phyloP scores from a whole-genome alignment of 2,329 filamentous ascomycete genomes.

The Aureobasidium sp. region DNA sequence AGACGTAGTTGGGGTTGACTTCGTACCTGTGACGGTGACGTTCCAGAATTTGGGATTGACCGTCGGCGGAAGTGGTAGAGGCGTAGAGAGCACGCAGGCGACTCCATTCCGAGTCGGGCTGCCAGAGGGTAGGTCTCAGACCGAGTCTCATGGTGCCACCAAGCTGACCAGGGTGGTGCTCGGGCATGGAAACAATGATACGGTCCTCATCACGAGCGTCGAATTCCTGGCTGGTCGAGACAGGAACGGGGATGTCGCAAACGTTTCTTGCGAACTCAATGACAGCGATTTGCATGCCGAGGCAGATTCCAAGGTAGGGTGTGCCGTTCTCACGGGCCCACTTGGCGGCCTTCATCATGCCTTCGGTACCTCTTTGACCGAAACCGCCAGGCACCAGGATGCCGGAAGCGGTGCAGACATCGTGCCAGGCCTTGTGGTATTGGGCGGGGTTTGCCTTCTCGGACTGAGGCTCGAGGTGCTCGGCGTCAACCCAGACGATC shows the following conservation, averaged over 20 bases:
- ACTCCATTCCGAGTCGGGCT: conserved; percentile 66
- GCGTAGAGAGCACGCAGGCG: conserved; percentile 69
- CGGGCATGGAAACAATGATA: conserved; percentile 87
- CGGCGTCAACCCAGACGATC: conserved; percentile 75
- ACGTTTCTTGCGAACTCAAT: conserved; percentile 78
- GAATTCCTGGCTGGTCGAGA: conserved; percentile 50
- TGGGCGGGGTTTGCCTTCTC: conserved; percentile 55
- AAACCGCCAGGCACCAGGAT: conserved; percentile 70
- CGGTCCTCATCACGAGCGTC: conserved; percentile 53
- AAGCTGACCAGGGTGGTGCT: conserved; percentile 65
- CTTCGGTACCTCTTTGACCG: conserved; percentile 70
- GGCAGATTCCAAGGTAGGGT: conserved; percentile 81
- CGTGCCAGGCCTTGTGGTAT: conserved; percentile 53
- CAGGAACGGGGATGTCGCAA: conserved; percentile 47
- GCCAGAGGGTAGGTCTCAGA: conserved; percentile 64
- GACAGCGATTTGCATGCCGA: conserved; percentile 88
- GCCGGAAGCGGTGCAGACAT: conserved; percentile 25
- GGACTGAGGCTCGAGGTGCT: conserved; percentile 65
- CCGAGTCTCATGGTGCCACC: conserved; percentile 86
- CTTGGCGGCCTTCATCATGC: conserved; percentile 80
- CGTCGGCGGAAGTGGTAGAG: conserved; percentile 30
- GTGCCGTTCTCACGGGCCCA: conserved; percentile 76
- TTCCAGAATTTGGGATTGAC: conserved; percentile 45
- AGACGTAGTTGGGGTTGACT: conserved; percentile 72
- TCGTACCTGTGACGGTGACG: conserved; percentile 86